Evolutionary conservation across 1,284 basidiomycete genomes (phyloP), one percentile per base, ranked within the genome.

Genomic region (Tilletia walkeri): DNA sequence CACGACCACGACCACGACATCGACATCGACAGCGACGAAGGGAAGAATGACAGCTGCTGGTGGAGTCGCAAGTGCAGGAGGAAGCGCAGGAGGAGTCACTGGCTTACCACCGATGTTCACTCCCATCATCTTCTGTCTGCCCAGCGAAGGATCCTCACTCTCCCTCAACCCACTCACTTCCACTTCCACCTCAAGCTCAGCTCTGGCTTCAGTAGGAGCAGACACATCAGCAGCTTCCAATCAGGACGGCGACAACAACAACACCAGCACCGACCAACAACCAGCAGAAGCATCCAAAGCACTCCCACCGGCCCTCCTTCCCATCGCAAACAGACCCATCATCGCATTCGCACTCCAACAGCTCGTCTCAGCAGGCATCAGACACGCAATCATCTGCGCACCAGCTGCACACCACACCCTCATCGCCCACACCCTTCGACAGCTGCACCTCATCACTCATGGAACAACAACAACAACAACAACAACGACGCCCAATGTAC

Each of bases 71-170:
- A 34, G 5, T 12, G 59, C 36, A 16, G 14, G 36, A 16, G 30
- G 34, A 34, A 63, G 36, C 59, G 41, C 9, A 7, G 14, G 41
- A 1, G 41, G 24, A 30, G 24, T 30, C 24, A 61, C 59, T 16
- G 30, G 9, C 12, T 16, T 38, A 4, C 59, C 59, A 39, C 59
- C 59, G 9, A 18, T 41, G 30, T 68, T 73, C 63, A 53, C 54
- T 68, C 80, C 81, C 67, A 76, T 82, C 72, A 76, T 82, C 67
- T 80, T 81, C 66, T 80, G 80, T 71, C 80, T 78, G 59, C 78
- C 76, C 7, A 79, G 77, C 10, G 73, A 73, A 71, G 80, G 78
- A 45, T 69, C 82, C n/a, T 82, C 81, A 12, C 73, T 82, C 16
- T 82, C 79, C 45, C 72, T 73, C 59, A 4, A 36, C 2, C 63